Conservation (phyloP, 2,329 filamentous ascomycete species). For the Eutypella sp. region DNA sequence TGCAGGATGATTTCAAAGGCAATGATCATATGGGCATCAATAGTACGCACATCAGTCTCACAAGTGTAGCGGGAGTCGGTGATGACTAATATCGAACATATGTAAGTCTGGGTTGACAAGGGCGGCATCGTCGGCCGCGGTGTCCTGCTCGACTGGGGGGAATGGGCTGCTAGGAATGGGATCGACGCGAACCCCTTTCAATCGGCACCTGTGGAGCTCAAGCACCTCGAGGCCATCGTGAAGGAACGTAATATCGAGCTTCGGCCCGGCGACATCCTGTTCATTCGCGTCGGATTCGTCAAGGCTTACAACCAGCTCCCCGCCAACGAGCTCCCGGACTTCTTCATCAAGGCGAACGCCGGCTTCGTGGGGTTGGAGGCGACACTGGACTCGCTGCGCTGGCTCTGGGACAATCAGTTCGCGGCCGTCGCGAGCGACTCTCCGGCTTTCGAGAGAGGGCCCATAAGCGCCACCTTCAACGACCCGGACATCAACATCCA, state of each 20-base stretch:
- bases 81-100: background rate
- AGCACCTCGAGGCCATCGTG: constrained; percentile 30
- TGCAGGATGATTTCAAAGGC: background rate
- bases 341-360: constrained; percentile 20
- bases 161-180: constrained; percentile 11
- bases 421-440: constrained; percentile 39
- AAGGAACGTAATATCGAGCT: constrained; percentile 29
- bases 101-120: constrained; percentile 30
- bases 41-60: background rate
- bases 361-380: constrained; percentile 35
- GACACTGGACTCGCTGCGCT: constrained; percentile 29
- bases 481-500: constrained; percentile 22
- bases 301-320: constrained; percentile 23
- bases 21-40: background rate
- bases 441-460: constrained; percentile 38
- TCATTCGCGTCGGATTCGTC: constrained; percentile 33
- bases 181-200: background rate
- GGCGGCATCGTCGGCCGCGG: constrained; percentile 40
- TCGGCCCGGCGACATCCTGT: constrained; percentile 32
- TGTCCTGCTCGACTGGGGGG: constrained; percentile 38
- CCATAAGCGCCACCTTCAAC: constrained; percentile 27
- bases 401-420: constrained; percentile 42
- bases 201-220: constrained; percentile 1
- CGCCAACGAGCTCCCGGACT: constrained; percentile 14
- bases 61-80: background rate